Evolutionary conservation across 768 basidiomycete genomes (phyloP).

Genomic region (Suillus cothurnatus): DNA sequence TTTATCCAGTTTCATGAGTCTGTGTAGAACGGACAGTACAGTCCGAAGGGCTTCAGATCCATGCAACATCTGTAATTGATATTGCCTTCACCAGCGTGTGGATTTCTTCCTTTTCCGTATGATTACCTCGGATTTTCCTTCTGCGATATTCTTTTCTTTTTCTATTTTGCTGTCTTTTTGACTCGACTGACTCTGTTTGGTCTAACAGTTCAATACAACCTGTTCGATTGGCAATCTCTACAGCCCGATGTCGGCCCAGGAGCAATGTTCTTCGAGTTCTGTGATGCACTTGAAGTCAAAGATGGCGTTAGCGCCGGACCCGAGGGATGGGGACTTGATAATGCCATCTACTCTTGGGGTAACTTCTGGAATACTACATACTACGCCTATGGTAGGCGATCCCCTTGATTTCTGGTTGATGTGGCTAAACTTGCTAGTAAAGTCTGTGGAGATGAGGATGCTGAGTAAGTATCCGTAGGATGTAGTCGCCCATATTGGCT

Average conservation of each 20-base stretch:
- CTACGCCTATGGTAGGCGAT: slow-evolving; percentile 43
- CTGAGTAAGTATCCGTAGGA: slow-evolving; percentile 43
- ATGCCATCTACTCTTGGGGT: slow-evolving; percentile 66
- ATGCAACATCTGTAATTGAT: background rate
- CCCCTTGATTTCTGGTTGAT: background rate
- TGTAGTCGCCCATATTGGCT: slow-evolving; percentile 18
- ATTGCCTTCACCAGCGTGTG: background rate
- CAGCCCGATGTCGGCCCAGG: slow-evolving; percentile 50
- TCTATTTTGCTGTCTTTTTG: background rate
- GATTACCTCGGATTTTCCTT: background rate
- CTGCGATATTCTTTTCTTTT: background rate
- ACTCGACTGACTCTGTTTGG: background rate
- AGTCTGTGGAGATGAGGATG: slow-evolving; percentile 55
- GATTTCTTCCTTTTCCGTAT: background rate
- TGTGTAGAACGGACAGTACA: background rate
- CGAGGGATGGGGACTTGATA: slow-evolving; percentile 61
- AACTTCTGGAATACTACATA: slow-evolving; percentile 56
- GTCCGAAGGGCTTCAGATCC: background rate
- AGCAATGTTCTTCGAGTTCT: slow-evolving; percentile 40
- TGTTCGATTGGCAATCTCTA: slow-evolving; percentile 68
- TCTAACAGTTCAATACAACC: slow-evolving; percentile 48
- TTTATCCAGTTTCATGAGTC: too few species aligned
- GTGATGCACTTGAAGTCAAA: slow-evolving; percentile 42
- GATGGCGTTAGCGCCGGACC: slow-evolving; percentile 43
- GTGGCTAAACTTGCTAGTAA: slow-evolving; percentile 6